Evolutionary conservation across 495 filamentous ascomycete genomes (phyloP), one percentile per base, ranked within the genome.

Genomic region (Daldinia vernicosa): DNA sequence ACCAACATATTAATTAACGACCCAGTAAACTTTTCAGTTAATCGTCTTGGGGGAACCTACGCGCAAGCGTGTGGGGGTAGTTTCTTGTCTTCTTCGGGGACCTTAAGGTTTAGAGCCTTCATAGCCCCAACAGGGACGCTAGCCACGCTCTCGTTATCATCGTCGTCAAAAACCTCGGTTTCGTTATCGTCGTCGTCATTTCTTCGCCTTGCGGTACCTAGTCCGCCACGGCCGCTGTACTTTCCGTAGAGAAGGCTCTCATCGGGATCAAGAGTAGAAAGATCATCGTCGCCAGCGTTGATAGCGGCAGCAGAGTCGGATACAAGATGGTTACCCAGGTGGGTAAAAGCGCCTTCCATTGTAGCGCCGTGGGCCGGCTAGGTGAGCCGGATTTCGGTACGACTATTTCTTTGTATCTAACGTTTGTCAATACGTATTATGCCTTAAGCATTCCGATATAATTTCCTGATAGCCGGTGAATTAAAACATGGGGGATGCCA

Each of bases 11-110:
- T 69, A 68, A 24, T 70, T 69, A 68, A 53, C 37, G 50, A 60
- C 32, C 19, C 19, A 50, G 56, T 74, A 11, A 66, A 73, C 60
- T 62, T 39, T 50, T 37, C 22, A 1, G 30, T 32, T 27, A 4
- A 8, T 56, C 1, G 24, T 33, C 26, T 27, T 50, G 30, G n/a
- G 40, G 26, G 27, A 12, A 90, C 93, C 85, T 85, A 96, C 89
- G 95, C 93, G 93, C 95, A 99, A 66, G 95, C 95, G 86, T 99
- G 95, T 62, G 91, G 84, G 45, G 95, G 95, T 37, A 98, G 88
- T 79, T 97, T 94, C 70, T 94, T 93, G 70, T 97, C 94, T 75
- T 97, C 95, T 75, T 89, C 87, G 11, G 87, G 82, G 59, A 88
- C 85, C 67, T 88, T 84, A 51, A 89, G 79, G 45, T 84, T 87